Evolutionary conservation across 2,329 filamentous ascomycete genomes (phyloP), one percentile per base, ranked within the genome.

Genomic region (Didymella lethalis): DNA sequence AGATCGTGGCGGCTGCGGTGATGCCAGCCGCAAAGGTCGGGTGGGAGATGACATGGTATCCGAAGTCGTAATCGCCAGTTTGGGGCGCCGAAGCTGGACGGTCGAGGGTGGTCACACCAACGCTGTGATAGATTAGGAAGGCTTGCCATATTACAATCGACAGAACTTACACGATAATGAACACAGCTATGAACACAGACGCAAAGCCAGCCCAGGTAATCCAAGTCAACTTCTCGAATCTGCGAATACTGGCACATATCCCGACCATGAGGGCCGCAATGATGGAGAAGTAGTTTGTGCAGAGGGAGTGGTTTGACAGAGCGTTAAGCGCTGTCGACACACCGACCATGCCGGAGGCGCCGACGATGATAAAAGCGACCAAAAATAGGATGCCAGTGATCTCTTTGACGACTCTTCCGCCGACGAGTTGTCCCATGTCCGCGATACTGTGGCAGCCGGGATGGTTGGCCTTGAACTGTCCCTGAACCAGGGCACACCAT

Each of bases 171-270:
- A 86, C 84, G 46, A 86, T 78, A 53, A 86, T 85, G 58, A 86
- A 82, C 0, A 87, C 82, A 4, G 86, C 85, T 16, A 81, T 74
- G 63, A 85, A 87, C 36, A 89, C 82, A 28, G 82, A 85, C 4
- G 81, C 57, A 65, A 88, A 87, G 0, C 86, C 87, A 11, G 80
- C 81, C 82, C 84, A 89, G 0, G 85, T 86, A 7, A 88, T 74
- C 84, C 85, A 88, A 2, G 83, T 84, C 50, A 89, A 83, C 64
- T 87, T 84, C 48, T 85, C 81, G 58, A 88, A 85, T 57, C 85
- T 89, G 49, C 86, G 82, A 5, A 86, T 79, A 38, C 82, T 84
- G 0, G 85, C 84, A 7, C 81, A 77, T 0, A 79, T 62, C 26
- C 82, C 82, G 8, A 86, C 79, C 7, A 83, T 77, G 2, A 84